phyloP scores from a whole-genome alignment of 331 rosid species.

The Malus hybrid region DNA sequence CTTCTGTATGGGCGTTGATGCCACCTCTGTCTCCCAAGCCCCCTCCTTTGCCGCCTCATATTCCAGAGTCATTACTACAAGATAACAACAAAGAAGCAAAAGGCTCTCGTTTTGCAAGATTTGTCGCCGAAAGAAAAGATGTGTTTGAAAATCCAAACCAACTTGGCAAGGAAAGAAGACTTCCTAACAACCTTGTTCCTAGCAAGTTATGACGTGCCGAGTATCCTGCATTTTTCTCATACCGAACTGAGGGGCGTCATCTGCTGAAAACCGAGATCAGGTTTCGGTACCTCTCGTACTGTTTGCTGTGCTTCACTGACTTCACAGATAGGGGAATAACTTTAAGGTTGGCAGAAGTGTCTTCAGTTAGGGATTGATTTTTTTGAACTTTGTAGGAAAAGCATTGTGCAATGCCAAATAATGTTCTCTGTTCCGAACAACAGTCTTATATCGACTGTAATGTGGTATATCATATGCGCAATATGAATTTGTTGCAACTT shows the following conservation, averaged over 20 bases:
- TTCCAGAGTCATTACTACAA: constrained; percentile 29
- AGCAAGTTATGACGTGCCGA: constrained; percentile 79
- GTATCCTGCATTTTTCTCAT: constrained; percentile 6
- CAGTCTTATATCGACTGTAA: not conserved
- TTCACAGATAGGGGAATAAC: not conserved
- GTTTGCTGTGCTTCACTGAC: not conserved
- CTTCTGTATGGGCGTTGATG: constrained; percentile 87
- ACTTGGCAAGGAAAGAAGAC: constrained; percentile 29
- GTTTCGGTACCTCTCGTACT: not conserved
- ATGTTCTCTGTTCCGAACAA: not conserved
- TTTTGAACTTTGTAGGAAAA: not conserved
- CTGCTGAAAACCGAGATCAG: not conserved
- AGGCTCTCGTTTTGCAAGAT: constrained; percentile 72
- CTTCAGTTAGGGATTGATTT: not conserved
- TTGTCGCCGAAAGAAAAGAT: constrained; percentile 63
- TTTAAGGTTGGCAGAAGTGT: not conserved
- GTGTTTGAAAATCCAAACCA: constrained; percentile 33
- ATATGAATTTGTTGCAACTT: not conserved
- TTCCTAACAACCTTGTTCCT: constrained; percentile 27
- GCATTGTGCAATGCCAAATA: not conserved
- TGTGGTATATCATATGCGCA: not conserved
- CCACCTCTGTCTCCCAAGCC: constrained; percentile 57
- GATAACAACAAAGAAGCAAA: constrained; percentile 38
- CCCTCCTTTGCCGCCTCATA: constrained; percentile 33
- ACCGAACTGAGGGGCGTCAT: constrained; percentile 3